phyloP scores from a whole-genome alignment of 176 grass and related monocot species.

The Dendrocalamus sinicus region DNA sequence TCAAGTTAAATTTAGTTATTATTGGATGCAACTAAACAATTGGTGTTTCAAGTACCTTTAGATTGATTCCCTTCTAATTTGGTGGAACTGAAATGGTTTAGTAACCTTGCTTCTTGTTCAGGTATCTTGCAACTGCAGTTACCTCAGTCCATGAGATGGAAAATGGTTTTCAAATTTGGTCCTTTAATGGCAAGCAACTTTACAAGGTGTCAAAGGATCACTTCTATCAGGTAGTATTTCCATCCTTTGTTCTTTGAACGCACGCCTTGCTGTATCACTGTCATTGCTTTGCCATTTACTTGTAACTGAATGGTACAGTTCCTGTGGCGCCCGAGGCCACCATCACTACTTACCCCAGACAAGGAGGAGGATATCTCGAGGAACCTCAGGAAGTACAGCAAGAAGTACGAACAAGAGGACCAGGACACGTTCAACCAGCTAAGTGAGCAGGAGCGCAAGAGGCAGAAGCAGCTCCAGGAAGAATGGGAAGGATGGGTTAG shows the following conservation, averaged over 20 bases:
- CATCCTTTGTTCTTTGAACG: not conserved
- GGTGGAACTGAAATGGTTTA: slow-evolving; percentile 11
- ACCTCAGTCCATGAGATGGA: slow-evolving; percentile 97
- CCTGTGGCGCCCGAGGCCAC: slow-evolving; percentile 74
- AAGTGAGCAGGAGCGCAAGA: slow-evolving; percentile 76
- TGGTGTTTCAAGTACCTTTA: not conserved
- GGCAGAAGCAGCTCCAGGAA: slow-evolving; percentile 66
- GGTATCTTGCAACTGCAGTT: slow-evolving; percentile 77
- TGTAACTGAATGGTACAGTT: slow-evolving; percentile 57
- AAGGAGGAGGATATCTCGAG: slow-evolving; percentile 74
- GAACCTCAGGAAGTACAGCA: slow-evolving; percentile 81
- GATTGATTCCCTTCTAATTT: not conserved
- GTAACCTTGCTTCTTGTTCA: slow-evolving; percentile 34
- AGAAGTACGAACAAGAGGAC: slow-evolving; percentile 86
- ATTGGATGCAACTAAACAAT: not conserved
- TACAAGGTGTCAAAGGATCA: slow-evolving; percentile 94
- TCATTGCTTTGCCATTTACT: slow-evolving; percentile 13
- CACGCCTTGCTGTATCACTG: not conserved
- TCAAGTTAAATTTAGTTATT: not conserved
- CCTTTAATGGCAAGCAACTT: slow-evolving; percentile 79
- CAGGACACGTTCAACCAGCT: slow-evolving; percentile 70
- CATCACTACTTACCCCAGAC: slow-evolving; percentile 59
- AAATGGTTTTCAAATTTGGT: slow-evolving; percentile 91
- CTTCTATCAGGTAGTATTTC: slow-evolving; percentile 76
- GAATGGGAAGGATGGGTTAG: slow-evolving; percentile 80